Base-by-base conservation (phyloP, 768 basidiomycete species). In the Suillus variegatus region DNA sequence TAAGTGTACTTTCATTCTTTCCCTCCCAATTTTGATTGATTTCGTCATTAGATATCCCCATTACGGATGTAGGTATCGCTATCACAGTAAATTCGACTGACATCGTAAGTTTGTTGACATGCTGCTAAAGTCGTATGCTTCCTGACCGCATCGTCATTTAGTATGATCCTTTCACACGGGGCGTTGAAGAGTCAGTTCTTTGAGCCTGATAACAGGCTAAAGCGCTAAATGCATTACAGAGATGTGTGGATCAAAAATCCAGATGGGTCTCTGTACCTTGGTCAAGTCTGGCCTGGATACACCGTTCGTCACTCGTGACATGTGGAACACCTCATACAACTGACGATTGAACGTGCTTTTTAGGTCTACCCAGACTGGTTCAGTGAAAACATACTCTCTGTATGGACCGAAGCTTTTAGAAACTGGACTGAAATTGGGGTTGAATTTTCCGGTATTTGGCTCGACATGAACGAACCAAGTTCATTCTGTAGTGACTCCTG, bases 201-300 rank as follows among this genome's bases (percentile, higher is more conserved):
- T 20, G 7, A 20, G 44, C 40, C 2, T 44, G 49, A 46, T n/a
- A 18, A 55, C 2, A 35, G 28, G 13, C 52, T 64, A 1, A 38
- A 60, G 16, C 46, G 62, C n/a, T 47, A 28, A 44, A 67, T 20
- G 9, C 6, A 60, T 4, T 36, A 25, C 66, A 90, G 89, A n/a
- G 83, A 85, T 57, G 83, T 87, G 0, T 93, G 88, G 74, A 84
- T 94, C 60, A 91, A 86, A 69, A 92, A 93, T 73, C 88, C 88
- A 0, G 88, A 93, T 70, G 88, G 87, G 0, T 83, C 87, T 44
- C 83, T 88, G 69, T 93, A 90, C 73, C 72, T 91, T 1, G 92
- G 92, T 13, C 82, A 88, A 71, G 91, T 92, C 10, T 93, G 89
- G 91, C 90, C 91, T 18, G 90, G 91, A 28, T 88, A 85, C 75